Evolutionary conservation across 2,329 filamentous ascomycete species (phyloP), one percentile per base, ranked within the genome.

Genomic region (Colletotrichum chlorophyti): DNA sequence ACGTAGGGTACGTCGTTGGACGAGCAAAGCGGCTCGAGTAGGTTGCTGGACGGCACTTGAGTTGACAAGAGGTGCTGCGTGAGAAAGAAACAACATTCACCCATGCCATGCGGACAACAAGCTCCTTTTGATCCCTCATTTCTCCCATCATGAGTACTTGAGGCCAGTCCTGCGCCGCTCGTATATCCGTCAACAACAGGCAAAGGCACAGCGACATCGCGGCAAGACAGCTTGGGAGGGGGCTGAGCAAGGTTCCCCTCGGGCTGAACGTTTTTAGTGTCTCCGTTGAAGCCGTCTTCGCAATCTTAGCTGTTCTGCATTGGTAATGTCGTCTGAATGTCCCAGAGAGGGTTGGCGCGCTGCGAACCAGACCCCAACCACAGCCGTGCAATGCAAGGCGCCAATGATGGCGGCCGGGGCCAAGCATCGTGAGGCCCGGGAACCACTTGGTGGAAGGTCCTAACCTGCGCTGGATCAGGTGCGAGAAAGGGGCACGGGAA

Each of bases 1-100:
- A 79, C 76, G 76, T 74, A 60, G 68, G 66, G 70, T 73, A 78
- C 76, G 77, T 76, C 77, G 70, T 66, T 68, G 69, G 69, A 72
- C 68, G 71, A 76, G 72, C 72, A 68, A 66, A 43, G 46, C 47
- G 65, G 69, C 66, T 72, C 68, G 66, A 11, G 49, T n/a, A 24
- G 42, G 26, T 34, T 63, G 58, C 45, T 57, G 47, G 53, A 58
- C 53, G 47, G 37, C 50, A 58, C 34, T 14, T 41, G 35, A 15
- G 51, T 58, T 49, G 48, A 45, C 47, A 23, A n/a, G 41, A 19
- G 37, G 42, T 52, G 42, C 29, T 48, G 58, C 41, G 58, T 58
- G 40, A 42, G n/a, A 37, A 42, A 17, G 23, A 38, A 15, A 32
- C 34, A 17, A 31, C 21, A 31, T 9, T 5, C 14, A 8, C 9